Percentiles rank a stretch among this genome's conserved stretches.
These are phyloP conservation scores for Dothistroma septosporum DNA, from an alignment of 2,329 filamentous ascomycete genomes.

Conservation along the genomic window DNA sequence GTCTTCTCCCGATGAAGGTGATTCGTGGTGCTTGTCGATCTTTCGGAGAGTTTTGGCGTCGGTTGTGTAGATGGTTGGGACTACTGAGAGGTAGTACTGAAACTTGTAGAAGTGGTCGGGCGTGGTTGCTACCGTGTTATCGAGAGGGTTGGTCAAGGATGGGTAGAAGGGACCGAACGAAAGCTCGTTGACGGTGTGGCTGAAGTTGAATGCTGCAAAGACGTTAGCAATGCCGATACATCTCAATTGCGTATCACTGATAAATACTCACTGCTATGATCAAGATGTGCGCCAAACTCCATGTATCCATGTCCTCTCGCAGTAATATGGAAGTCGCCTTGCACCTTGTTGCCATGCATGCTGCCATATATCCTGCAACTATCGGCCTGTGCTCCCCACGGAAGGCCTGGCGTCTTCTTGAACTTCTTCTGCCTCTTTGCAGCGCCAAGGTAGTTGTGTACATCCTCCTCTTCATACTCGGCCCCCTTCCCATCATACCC, in stretches of 20 bases:
- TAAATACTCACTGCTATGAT: slow-evolving; percentile 65
- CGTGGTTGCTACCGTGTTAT: slow-evolving; percentile 80
- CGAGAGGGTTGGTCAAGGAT: slow-evolving; percentile 86
- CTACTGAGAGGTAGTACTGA: slow-evolving; percentile 94
- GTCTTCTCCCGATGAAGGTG: slow-evolving; percentile 40
- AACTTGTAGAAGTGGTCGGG: slow-evolving; percentile 82
- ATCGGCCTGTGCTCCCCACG: slow-evolving; percentile 51
- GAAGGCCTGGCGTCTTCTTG: slow-evolving; percentile 67
- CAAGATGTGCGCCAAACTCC: slow-evolving; percentile 73
- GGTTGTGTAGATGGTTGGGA: slow-evolving; percentile 82
- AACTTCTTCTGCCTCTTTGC: slow-evolving; percentile 62
- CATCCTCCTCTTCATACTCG: slow-evolving; percentile 70
- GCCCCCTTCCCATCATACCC: slow-evolving; percentile 58
- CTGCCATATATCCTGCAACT: slow-evolving; percentile 87
- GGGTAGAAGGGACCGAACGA: slow-evolving; percentile 98
- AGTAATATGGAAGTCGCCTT: slow-evolving; percentile 97
- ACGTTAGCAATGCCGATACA: slow-evolving; percentile 2
- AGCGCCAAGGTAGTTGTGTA: slow-evolving; percentile 81
- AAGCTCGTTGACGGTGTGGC: slow-evolving; percentile 90
- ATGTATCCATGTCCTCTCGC: slow-evolving; percentile 92
- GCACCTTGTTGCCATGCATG: slow-evolving; percentile 90
- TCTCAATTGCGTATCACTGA: background rate
- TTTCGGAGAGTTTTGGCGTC: slow-evolving; percentile 41
- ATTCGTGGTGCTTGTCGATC: slow-evolving; percentile 36
- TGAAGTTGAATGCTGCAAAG: slow-evolving; percentile 83